Evolutionary conservation across 805 yeast species (phyloP).

Genomic region (Hermanozyma aechmeae): DNA sequence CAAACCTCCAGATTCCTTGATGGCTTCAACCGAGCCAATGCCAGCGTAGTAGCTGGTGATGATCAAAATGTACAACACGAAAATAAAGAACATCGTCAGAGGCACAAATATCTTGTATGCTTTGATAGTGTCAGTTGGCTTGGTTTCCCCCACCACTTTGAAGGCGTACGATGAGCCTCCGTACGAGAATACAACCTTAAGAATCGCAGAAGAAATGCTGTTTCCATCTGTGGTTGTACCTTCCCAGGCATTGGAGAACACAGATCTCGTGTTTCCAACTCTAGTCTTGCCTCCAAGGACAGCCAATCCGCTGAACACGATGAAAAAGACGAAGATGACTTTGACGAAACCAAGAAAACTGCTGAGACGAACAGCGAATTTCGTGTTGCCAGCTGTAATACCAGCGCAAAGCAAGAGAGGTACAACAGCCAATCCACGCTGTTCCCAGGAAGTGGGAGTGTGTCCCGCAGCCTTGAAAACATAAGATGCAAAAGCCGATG

Average conservation of each 20-base stretch:
- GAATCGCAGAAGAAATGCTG: constrained; percentile 33
- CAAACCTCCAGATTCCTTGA: constrained; percentile 20
- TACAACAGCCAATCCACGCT: constrained; percentile 26
- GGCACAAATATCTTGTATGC: constrained; percentile 21
- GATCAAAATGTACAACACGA: constrained; percentile 20
- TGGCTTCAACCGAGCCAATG: constrained; percentile 9
- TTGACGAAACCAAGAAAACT: constrained; percentile 27
- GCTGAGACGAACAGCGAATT: constrained; percentile 18
- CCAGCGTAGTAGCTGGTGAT: constrained; percentile 28
- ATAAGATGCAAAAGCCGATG: constrained; percentile 28
- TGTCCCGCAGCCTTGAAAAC: constrained; percentile 22
- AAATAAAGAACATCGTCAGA: constrained; percentile 19
- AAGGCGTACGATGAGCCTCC: constrained; percentile 33
- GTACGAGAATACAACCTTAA: constrained; percentile 34
- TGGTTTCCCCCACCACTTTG: constrained; percentile 23
- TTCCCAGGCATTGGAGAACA: constrained; percentile 27
- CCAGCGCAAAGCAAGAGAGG: constrained; percentile 16
- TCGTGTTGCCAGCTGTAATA: constrained; percentile 16
- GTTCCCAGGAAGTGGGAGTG: constrained; percentile 21
- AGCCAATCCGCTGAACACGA: constrained; percentile 24
- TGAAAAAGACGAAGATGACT: constrained; percentile 21
- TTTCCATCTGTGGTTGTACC: constrained; percentile 35
- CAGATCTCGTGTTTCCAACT: constrained; percentile 20
- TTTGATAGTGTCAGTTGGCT: constrained; percentile 16
- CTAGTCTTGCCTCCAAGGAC: constrained; percentile 27